A percentile compares a stretch with the other conserved stretches of the same genome.
phyloP scores from a whole-genome alignment of 257 asterid genomes.

The Prunella vulgaris region DNA sequence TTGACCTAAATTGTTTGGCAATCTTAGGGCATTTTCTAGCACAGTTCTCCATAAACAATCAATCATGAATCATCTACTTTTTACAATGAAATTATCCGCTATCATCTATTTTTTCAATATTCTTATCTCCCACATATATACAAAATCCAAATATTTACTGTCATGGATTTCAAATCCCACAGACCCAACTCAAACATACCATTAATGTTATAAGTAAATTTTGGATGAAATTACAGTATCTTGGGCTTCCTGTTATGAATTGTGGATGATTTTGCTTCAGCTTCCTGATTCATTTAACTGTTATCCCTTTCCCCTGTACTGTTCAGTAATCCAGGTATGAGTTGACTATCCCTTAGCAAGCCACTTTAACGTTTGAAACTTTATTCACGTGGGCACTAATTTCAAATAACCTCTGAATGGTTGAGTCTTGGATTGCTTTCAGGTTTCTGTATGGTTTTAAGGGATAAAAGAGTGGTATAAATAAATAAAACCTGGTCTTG shows the following conservation, averaged over 20 bases:
- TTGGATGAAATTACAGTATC: neutral
- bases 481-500: conserved; percentile 28
- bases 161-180: neutral
- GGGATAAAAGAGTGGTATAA: neutral
- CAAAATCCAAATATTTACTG: neutral
- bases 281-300: neutral
- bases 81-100: neutral
- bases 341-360: neutral
- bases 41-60: neutral
- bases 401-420: neutral
- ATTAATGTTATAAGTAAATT: neutral
- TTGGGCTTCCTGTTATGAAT: conserved; percentile 2
- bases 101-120: neutral
- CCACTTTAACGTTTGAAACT: neutral
- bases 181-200: neutral
- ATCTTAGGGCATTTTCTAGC: neutral
- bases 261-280: neutral
- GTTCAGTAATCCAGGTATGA: neutral
- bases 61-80: neutral
- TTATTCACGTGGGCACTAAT: neutral
- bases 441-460: conserved; percentile 2
- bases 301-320: neutral
- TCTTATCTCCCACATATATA: neutral
- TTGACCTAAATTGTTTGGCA: neutral
- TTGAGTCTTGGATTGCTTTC: conserved; percentile 5